These are phyloP conservation scores for Strobilomyces confusus DNA, from an alignment of 768 basidiomycete genomes.

Conservation along the genomic window DNA sequence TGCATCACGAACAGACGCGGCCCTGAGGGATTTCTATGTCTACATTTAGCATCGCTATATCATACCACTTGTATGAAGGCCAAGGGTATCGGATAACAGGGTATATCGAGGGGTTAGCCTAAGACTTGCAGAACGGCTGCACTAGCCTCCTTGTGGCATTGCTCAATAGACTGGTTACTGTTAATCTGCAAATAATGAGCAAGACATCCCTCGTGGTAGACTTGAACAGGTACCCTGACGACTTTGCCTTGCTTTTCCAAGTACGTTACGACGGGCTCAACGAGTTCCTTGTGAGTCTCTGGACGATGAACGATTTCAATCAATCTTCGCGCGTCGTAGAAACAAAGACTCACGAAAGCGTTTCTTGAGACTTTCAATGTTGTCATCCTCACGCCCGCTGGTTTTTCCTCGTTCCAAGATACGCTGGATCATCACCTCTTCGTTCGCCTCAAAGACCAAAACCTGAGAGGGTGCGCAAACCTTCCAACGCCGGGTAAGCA, in stretches of 20 bases:
- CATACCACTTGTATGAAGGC: neutral
- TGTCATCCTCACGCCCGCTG: conserved; percentile 94
- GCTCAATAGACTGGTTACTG: conserved; percentile 61
- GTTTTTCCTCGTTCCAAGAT: conserved; percentile 90
- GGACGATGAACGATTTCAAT: neutral
- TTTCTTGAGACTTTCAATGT: conserved; percentile 88
- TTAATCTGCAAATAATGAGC: conserved; percentile 50
- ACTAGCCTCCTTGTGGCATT: conserved; percentile 62
- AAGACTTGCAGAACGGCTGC: conserved; percentile 51
- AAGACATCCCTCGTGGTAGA: neutral
- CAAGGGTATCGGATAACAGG: neutral
- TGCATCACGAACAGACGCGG: conserved; percentile 31
- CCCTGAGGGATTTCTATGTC: conserved; percentile 39
- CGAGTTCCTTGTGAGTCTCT: conserved; percentile 84
- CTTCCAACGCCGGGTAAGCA: conserved; percentile 34
- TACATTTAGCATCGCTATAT: conserved; percentile 35
- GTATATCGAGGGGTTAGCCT: conserved; percentile 14
- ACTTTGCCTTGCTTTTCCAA: conserved; percentile 69
- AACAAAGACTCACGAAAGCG: conserved; percentile 70
- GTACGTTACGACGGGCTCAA: conserved; percentile 91
- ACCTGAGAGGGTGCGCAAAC: conserved; percentile 79
- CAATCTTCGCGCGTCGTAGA: neutral
- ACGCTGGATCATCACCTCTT: conserved; percentile 82
- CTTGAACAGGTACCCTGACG: conserved; percentile 52
- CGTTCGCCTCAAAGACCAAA: conserved; percentile 82